Conservation (phyloP, 2,329 filamentous ascomycete genomes). For the Camillea tinctor region DNA sequence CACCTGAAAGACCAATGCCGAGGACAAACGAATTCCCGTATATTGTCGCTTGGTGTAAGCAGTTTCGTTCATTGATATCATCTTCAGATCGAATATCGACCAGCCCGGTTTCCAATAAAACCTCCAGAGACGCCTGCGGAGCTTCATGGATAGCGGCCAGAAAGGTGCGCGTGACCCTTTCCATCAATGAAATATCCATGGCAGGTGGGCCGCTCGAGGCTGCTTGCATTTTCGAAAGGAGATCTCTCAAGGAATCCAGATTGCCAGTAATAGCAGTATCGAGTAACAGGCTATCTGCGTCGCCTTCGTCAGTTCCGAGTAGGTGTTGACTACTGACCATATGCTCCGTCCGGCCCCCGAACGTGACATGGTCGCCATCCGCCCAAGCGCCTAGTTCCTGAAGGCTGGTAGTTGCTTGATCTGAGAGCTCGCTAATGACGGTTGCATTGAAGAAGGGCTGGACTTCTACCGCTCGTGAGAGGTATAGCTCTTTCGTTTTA, state of each 20-base stretch:
- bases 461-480: conserved; percentile 93
- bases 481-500: conserved; percentile 94
- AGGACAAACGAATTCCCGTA: conserved; percentile 83
- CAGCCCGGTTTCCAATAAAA: conserved; percentile 75
- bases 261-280: conserved; percentile 86
- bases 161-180: conserved; percentile 86
- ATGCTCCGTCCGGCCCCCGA: conserved; percentile 61
- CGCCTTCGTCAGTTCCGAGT: conserved; percentile 78
- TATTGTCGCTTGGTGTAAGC: conserved; percentile 93
- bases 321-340: conserved; percentile 65
- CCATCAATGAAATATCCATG: conserved; percentile 56
- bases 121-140: conserved; percentile 69
- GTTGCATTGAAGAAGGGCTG: conserved; percentile 98
- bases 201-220: conserved; percentile 46
- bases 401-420: conserved; percentile 93
- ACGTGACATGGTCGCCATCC: conserved; percentile 90
- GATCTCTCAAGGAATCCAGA: conserved; percentile 71
- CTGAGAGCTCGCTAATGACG: conserved; percentile 93
- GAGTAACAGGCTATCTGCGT: conserved; percentile 83
- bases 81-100: conserved; percentile 93
- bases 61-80: conserved; percentile 96
- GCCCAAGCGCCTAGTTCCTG: conserved; percentile 96
- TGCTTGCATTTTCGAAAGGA: conserved; percentile 69
- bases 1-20: conserved; percentile 68
- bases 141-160: conserved; percentile 86